Evolutionary conservation across 2,329 filamentous ascomycete species (phyloP), one percentile per base, ranked within the genome.

Genomic region (Neurospora crassa): DNA sequence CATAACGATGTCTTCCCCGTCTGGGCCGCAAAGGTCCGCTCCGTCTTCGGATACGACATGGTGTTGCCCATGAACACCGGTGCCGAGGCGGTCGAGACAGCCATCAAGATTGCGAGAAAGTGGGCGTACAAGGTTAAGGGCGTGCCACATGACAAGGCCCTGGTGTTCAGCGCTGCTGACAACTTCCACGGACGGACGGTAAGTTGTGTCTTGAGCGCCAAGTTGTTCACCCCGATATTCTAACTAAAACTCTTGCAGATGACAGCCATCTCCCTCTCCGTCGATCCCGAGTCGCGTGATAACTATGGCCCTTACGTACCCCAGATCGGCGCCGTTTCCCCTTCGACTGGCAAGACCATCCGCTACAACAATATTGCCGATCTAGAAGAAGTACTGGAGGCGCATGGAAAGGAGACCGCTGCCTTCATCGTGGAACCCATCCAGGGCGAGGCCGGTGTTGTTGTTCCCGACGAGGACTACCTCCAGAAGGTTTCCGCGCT

Each of bases 111-210:
- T 82, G 95, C 95, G 72, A 88, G 95, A 75, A 98, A 98, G 83
- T 98, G 95, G 95, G 94, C 94, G 5, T 97, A 97, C 87, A 97
- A 97, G 84, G 90, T 92, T 80, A 97, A 98, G 87, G 90, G 91
- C 29, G 95, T 98, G 74, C 90, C 93, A 6, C 85, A 92, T 80
- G 90, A 91, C 79, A 89, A 96, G 85, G 95, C 95, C 10, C 81
- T 96, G 74, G 88, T 98, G 45, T 92, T 98, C 80, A 91, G 90
- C 76, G 94, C 91, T 45, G 84, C 90, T 70, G 93, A 97, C 83
- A 98, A 97, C 85, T 99, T 98, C 84, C 95, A 99, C 83, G 95
- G 95, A 76, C 89, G 95, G 77, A 98, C 96, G 71, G 93, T 96
- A 86, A 82, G 91, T 83, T 69, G 18, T 37, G 4, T 34, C 4